Conservation (phyloP, 371 early-diverging fungal genomes). For the Mortierella sp. region DNA sequence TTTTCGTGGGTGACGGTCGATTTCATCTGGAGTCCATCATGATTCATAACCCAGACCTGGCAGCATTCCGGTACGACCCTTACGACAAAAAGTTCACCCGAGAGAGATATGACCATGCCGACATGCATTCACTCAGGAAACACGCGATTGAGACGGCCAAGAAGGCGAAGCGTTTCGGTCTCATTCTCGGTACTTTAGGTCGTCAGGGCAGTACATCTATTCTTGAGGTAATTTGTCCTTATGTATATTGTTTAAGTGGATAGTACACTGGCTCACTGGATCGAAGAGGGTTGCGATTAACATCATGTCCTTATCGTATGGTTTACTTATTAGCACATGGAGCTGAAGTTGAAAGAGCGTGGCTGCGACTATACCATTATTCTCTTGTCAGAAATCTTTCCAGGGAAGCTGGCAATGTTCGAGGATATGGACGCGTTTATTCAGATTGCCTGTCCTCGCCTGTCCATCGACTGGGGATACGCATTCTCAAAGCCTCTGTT, state of each 20-base stretch:
- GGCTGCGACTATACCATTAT: conserved; percentile 83
- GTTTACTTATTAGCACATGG: conserved; percentile 68
- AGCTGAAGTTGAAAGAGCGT: conserved; percentile 71
- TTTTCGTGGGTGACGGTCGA: conserved; percentile 98
- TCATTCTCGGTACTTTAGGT: conserved; percentile 98
- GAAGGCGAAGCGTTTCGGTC: conserved; percentile 85
- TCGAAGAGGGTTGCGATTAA: no score
- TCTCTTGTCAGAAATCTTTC: conserved; percentile 95
- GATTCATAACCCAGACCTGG: conserved; percentile 97
- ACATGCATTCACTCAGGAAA: conserved; percentile 91
- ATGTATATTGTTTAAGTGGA: no score
- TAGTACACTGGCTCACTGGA: no score
- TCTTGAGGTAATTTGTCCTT: conserved; percentile 66
- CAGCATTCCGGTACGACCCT: conserved; percentile 98
- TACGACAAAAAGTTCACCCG: conserved; percentile 93
- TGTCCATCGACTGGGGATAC: conserved; percentile 99
- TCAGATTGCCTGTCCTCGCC: conserved; percentile 98
- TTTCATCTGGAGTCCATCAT: conserved; percentile 99
- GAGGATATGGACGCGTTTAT: conserved; percentile 96
- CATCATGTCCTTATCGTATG: background rate
- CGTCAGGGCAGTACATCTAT: conserved; percentile 98
- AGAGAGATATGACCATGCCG: conserved; percentile 95
- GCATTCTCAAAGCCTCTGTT: conserved; percentile 96
- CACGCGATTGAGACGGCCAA: conserved; percentile 84
- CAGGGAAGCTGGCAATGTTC: conserved; percentile 91